Conservation (phyloP, 2,329 filamentous ascomycete genomes). For the Fusarium sp. region DNA sequence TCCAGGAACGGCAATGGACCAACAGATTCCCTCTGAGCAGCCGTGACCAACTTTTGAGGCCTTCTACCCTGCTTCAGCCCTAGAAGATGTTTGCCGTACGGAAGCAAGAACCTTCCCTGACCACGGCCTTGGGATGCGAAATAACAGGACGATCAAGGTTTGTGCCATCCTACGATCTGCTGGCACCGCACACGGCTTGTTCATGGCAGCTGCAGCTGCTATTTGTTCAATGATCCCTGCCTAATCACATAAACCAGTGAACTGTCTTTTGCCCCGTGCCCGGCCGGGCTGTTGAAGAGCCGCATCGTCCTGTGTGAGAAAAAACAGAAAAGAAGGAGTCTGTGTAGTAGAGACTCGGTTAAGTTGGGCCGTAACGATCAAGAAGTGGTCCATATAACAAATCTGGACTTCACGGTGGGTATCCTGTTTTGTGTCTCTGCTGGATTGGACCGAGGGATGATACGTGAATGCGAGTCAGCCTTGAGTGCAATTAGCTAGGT, state of each 20-base stretch:
- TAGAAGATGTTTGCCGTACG: not conserved
- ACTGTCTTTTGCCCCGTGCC: not conserved
- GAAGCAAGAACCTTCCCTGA: slow-evolving; percentile 8
- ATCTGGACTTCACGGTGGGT: slow-evolving; percentile 21
- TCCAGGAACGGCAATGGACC: slow-evolving; percentile 11
- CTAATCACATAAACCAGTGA: slow-evolving; percentile 14
- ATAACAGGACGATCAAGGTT: slow-evolving; percentile 12
- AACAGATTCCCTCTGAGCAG: slow-evolving; percentile 11
- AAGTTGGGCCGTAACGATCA: slow-evolving; percentile 1
- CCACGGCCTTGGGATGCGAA: slow-evolving; percentile 23
- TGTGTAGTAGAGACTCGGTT: slow-evolving; percentile 1
- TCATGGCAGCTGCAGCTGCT: slow-evolving; percentile 6
- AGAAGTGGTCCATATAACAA: not conserved
- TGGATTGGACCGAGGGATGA: slow-evolving; percentile 17
- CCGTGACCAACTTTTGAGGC: slow-evolving; percentile 33
- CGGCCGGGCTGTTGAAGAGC: slow-evolving; percentile 13
- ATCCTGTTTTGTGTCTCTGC: slow-evolving; percentile 23
- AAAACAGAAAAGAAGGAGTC: not conserved
- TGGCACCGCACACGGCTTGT: slow-evolving; percentile 41
- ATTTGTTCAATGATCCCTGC: slow-evolving; percentile 34
- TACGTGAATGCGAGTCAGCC: slow-evolving; percentile 31
- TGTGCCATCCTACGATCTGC: slow-evolving; percentile 24
- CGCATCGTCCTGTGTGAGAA: not conserved
- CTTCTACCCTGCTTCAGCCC: slow-evolving; percentile 16
- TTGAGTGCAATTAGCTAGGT: slow-evolving; percentile 13